phyloP scores from a whole-genome alignment of 352 stramenopile species.

The Phytophthora palmivora region DNA sequence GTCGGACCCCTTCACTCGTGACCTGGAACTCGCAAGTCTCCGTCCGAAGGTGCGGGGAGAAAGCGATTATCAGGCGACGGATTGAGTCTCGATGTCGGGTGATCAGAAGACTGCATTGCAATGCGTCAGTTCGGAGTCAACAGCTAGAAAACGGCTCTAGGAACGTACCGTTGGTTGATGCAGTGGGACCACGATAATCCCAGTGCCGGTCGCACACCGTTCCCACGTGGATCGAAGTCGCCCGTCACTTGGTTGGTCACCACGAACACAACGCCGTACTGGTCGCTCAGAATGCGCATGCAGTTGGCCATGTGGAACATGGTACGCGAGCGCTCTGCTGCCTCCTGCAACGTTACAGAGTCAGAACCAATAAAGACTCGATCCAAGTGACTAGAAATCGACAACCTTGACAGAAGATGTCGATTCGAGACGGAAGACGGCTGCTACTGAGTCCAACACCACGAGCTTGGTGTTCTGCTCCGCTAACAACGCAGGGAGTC shows the following conservation, averaged over 20 bases:
- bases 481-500: slow-evolving; percentile 67
- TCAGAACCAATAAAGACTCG: neutral
- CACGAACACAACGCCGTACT: slow-evolving; percentile 81
- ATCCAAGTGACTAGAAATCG: neutral
- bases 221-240: slow-evolving; percentile 54
- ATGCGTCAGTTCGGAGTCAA: slow-evolving; percentile 13
- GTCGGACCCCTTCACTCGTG: slow-evolving; percentile 57
- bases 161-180: slow-evolving; percentile 79
- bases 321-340: slow-evolving; percentile 66
- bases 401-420: slow-evolving; percentile 70
- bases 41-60: slow-evolving; percentile 62
- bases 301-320: slow-evolving; percentile 89
- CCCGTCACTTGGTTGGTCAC: slow-evolving; percentile 85
- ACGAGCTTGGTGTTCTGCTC: slow-evolving; percentile 84
- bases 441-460: slow-evolving; percentile 82
- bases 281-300: slow-evolving; percentile 84
- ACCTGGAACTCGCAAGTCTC: slow-evolving; percentile 60
- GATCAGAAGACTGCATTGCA: slow-evolving; percentile 58
- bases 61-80: slow-evolving; percentile 53
- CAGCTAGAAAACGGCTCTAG: neutral
- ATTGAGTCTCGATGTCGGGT: slow-evolving; percentile 35
- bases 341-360: slow-evolving; percentile 45
- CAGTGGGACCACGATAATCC: slow-evolving; percentile 86
- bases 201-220: slow-evolving; percentile 62
- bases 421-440: slow-evolving; percentile 75